Conservation (phyloP, 1,139 yeast species). For the Debaryomycetaceae sp. region DNA sequence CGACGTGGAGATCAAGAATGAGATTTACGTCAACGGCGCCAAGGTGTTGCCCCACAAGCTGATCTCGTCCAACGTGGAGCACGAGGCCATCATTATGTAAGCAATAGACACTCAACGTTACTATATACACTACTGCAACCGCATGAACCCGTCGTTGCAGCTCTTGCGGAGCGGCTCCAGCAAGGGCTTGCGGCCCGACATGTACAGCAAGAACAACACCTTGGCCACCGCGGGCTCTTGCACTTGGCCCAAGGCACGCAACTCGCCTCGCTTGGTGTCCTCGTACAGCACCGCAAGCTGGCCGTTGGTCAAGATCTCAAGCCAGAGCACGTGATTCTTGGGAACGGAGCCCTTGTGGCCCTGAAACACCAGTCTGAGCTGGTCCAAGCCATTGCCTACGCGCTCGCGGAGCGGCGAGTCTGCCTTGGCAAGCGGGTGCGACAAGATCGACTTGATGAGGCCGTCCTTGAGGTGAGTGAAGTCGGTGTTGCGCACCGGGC, state of each 20-base stretch:
- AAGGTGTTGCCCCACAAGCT: constrained; percentile 98
- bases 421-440: constrained; percentile 44
- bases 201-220: constrained; percentile 55
- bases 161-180: constrained; percentile 37
- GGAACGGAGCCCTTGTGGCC: constrained; percentile 58
- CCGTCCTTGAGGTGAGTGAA: constrained; percentile 88
- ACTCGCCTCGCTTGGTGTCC: constrained; percentile 21
- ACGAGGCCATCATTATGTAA: constrained; percentile 96
- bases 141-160: constrained; percentile 30
- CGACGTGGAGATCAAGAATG: constrained; percentile 97
- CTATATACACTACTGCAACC: too few relatives aligned
- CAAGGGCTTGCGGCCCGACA: constrained; percentile 60
- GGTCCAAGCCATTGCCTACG: constrained; percentile 50
- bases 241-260: constrained; percentile 43
- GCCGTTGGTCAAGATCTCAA: constrained; percentile 46
- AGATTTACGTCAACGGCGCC: constrained; percentile 98
- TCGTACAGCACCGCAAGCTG: constrained; percentile 41
- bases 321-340: constrained; percentile 53
- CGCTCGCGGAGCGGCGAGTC: constrained; percentile 19
- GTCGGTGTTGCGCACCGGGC: constrained; percentile 87
- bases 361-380: constrained; percentile 47
- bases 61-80: constrained; percentile 92
- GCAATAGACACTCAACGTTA: constrained; percentile 1
- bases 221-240: constrained; percentile 47
- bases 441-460: constrained; percentile 68